Base-by-base conservation (phyloP, 768 basidiomycete species). In the Coprinopsis marcescibilis region DNA sequence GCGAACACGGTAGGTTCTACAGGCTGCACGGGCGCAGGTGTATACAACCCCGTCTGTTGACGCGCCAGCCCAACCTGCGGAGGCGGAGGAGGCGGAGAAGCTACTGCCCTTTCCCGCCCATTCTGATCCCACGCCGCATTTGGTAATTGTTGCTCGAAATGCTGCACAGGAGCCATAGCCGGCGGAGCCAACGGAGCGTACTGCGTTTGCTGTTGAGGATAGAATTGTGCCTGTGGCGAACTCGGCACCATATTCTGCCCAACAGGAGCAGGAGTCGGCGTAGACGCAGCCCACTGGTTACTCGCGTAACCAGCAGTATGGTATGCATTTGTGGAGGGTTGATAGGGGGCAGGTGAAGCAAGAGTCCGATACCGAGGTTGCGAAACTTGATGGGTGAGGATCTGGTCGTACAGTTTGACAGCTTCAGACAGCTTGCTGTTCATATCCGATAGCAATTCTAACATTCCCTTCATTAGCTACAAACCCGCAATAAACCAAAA, bases 351-450 rank as follows among this genome's bases (percentile, higher is more conserved):
- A 10, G 61, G 45, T 19, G 57, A 54, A 19, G 59, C 43, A 44
- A 56, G 55, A 26, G 69, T 59, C 39, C 78, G 69, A 82, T 85
- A 87, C 32, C 78, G 70, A 1, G 85, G 85, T 33, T 78, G 81
- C 2, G 83, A 73, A 10, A 93, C 72, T 59, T 94, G 89, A 53
- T 89, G 78, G 20, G 92, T 92, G 34, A 95, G 69, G 17, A 96
- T 70, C 45, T 85, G 78, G 54, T 97, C 94, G 60, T 97, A 98
- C 3, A 96, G 68, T 59, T 87, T 85, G 36, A 97, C 91, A 0
- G 90, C 92, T 61, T 95, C 81, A 0, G 90, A 88, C 8, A 99
- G 65, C 64, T 97, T 95, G 38, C 87, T 85, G 56, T 97, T 88
- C 92, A 98, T 97, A 40, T 97, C 93, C 5, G 81, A 72, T 27